Evolutionary conservation across 108 stramenopile species (phyloP).

Genomic region (Licmophora abbreviata): DNA sequence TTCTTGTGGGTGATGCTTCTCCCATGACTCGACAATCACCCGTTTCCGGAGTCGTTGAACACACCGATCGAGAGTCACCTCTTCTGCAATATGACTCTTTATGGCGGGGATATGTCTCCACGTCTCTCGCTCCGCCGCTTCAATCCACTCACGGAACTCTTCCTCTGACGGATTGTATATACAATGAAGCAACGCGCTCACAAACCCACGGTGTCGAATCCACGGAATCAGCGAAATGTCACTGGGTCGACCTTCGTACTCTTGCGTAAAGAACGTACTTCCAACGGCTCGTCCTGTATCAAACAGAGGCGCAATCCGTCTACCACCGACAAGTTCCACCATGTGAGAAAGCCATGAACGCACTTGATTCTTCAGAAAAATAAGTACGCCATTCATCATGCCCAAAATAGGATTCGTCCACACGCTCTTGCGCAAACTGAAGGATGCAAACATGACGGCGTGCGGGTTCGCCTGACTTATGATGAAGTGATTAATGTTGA

Average conservation of each 20-base stretch:
- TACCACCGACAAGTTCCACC: constrained; percentile 74
- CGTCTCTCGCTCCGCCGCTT: constrained; percentile 78
- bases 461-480: constrained; percentile 95
- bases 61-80: constrained; percentile 76
- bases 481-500: constrained; percentile 98
- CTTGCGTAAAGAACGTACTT: constrained; percentile 76
- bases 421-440: constrained; percentile 47
- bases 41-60: constrained; percentile 77
- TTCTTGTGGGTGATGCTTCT: constrained; percentile 29
- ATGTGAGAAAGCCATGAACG: constrained; percentile 73
- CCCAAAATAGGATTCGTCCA: constrained; percentile 80
- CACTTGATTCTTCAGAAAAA: constrained; percentile 82
- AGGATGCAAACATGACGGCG: constrained; percentile 86
- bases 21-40: constrained; percentile 55
- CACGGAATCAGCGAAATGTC: constrained; percentile 97
- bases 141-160: constrained; percentile 76
- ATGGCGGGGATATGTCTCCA: constrained; percentile 83
- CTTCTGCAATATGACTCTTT: constrained; percentile 82
- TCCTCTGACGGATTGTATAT: constrained; percentile 84
- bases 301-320: constrained; percentile 73
- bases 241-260: constrained; percentile 92
- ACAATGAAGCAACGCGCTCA: constrained; percentile 67
- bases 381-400: constrained; percentile 63
- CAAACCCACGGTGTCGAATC: constrained; percentile 71
- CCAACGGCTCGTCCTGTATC: constrained; percentile 67